Evolutionary conservation across 106 monocot genomes (phyloP).

Genomic region (Allium cepa): DNA sequence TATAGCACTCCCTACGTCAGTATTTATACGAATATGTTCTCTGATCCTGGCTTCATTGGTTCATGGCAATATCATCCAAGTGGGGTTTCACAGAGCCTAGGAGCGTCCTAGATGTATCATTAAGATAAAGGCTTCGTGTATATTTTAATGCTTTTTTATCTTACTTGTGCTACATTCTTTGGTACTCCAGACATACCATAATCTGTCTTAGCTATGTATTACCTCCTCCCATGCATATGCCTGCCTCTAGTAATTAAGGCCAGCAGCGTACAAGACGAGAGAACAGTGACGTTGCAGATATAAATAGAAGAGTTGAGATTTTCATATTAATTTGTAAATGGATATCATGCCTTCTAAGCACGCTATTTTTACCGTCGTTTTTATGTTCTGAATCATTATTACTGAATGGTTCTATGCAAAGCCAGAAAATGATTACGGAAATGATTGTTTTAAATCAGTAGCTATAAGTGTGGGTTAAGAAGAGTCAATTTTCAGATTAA

Average conservation of each 20-base stretch:
- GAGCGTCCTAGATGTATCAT: neutral
- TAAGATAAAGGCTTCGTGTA: neutral
- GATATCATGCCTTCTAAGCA: no score
- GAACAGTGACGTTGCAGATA: neutral
- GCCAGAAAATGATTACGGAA: no score
- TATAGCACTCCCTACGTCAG: slow-evolving; percentile 11
- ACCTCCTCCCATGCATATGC: neutral
- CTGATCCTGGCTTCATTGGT: neutral
- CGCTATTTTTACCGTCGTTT: no score
- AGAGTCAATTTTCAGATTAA: no score
- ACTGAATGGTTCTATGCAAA: no score
- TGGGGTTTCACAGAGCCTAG: neutral
- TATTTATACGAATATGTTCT: neutral
- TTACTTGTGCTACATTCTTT: neutral
- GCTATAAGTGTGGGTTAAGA: no score
- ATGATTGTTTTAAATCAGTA: no score
- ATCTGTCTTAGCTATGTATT: neutral
- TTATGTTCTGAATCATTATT: no score
- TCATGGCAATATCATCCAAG: neutral
- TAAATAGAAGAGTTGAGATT: neutral
- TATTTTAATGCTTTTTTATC: neutral
- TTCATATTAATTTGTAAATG: neutral
- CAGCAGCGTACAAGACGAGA: neutral
- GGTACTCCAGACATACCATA: no score
- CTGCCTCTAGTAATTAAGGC: neutral